Evolutionary conservation across 2,329 filamentous ascomycete species (phyloP).

Genomic region (Dothiorella sarmentorum): DNA sequence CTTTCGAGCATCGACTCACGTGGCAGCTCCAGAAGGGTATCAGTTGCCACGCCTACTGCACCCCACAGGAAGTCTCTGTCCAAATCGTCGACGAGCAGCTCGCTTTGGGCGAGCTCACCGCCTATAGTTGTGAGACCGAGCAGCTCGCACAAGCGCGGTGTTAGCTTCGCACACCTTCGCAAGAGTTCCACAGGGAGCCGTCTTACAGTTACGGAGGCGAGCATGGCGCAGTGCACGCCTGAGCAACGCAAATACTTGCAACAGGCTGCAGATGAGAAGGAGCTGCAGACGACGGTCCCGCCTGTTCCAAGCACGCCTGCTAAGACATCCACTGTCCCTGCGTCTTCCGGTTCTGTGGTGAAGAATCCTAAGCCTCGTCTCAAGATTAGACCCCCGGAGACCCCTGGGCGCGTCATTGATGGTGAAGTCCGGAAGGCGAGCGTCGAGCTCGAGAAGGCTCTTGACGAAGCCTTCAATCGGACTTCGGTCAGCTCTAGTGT

Average conservation of each 20-base stretch:
- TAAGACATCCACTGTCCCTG: neutral
- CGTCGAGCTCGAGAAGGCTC: conserved; percentile 79
- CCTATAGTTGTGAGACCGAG: conserved; percentile 47
- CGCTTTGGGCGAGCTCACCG: conserved; percentile 47
- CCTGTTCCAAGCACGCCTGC: conserved; percentile 5
- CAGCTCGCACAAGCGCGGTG: conserved; percentile 56
- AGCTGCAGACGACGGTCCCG: conserved; percentile 26
- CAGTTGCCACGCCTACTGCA: conserved; percentile 20
- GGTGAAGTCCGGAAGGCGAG: conserved; percentile 84
- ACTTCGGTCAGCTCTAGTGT: conserved; percentile 54
- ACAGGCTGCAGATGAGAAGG: conserved; percentile 26
- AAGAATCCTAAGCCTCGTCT: conserved; percentile 12
- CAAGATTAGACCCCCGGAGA: conserved; percentile 24
- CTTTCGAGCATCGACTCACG: conserved; percentile 33
- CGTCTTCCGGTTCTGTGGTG: neutral
- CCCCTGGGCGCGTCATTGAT: conserved; percentile 55
- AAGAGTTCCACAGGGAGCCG: conserved; percentile 42
- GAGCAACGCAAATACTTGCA: conserved; percentile 31
- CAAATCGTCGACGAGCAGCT: conserved; percentile 44
- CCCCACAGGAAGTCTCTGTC: conserved; percentile 29
- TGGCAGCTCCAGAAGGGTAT: conserved; percentile 25
- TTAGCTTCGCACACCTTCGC: conserved; percentile 60
- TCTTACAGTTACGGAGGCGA: conserved; percentile 26
- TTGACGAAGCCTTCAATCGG: conserved; percentile 87
- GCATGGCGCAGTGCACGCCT: conserved; percentile 31